phyloP scores from a whole-genome alignment of 345 rosid species.

The Melaleuca quinquenervia region DNA sequence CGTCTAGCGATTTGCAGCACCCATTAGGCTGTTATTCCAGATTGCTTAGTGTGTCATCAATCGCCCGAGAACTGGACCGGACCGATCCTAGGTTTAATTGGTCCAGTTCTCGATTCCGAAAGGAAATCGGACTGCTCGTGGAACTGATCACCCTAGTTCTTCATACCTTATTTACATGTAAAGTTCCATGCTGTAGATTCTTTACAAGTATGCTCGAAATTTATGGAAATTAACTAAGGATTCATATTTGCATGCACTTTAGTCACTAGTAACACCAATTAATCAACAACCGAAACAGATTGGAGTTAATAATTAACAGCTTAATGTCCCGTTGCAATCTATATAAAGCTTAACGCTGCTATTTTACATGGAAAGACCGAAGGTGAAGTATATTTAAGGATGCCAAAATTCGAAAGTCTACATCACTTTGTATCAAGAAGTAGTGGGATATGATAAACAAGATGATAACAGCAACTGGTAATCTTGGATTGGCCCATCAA shows the following conservation, averaged over 20 bases:
- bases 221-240: too few relatives aligned
- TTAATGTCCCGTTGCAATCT: background rate
- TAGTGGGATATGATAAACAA: background rate
- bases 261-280: background rate
- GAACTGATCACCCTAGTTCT: background rate
- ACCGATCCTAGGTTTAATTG: too few relatives aligned
- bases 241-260: background rate
- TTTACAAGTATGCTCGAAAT: background rate
- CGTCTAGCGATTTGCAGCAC: too few relatives aligned
- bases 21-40: too few relatives aligned
- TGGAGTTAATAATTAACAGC: background rate
- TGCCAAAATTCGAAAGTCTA: background rate
- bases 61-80: too few relatives aligned
- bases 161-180: background rate
- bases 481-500: background rate
- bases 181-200: background rate
- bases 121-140: too few relatives aligned
- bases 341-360: background rate
- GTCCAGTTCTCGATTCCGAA: too few relatives aligned
- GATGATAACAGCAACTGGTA: background rate
- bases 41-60: too few relatives aligned
- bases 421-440: background rate
- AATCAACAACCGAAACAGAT: background rate
- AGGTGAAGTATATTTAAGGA: background rate
- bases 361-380: background rate